Conservation (phyloP, 148 eudicot species). For the Rhododendron simsii region DNA sequence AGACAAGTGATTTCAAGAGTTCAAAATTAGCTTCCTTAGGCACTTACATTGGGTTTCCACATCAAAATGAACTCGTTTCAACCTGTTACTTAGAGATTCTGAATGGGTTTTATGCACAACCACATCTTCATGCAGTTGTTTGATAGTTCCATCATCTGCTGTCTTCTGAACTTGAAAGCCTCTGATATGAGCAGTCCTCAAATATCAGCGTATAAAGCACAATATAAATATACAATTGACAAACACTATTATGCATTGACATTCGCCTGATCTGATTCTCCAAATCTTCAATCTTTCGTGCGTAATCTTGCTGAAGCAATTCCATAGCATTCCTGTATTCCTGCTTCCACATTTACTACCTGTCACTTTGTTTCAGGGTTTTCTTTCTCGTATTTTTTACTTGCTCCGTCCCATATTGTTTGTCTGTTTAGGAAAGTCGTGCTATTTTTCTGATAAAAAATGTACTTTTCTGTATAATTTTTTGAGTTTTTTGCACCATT, state of each 20-base stretch:
- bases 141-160: conserved; percentile 25
- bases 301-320: conserved; percentile 19
- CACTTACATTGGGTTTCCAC: conserved; percentile 33
- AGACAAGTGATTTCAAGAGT: background rate
- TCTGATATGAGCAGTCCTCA: conserved; percentile 12
- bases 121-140: conserved; percentile 34
- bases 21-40: background rate
- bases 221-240: background rate
- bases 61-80: conserved; percentile 28
- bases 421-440: no score
- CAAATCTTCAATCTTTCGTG: conserved; percentile 20
- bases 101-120: conserved; percentile 19
- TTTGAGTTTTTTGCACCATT: no score
- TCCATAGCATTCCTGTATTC: conserved; percentile 25
- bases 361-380: background rate
- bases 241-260: background rate
- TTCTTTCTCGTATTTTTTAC: background rate
- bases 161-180: conserved; percentile 21
- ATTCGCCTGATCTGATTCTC: conserved; percentile 32
- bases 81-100: conserved; percentile 21
- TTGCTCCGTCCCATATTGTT: background rate
- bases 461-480: no score
- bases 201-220: background rate
- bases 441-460: no score
- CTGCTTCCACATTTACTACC: conserved; percentile 15